Evolutionary conservation across 495 filamentous ascomycete species (phyloP), one percentile per base, ranked within the genome.

Genomic region (Talaromyces adpressus): DNA sequence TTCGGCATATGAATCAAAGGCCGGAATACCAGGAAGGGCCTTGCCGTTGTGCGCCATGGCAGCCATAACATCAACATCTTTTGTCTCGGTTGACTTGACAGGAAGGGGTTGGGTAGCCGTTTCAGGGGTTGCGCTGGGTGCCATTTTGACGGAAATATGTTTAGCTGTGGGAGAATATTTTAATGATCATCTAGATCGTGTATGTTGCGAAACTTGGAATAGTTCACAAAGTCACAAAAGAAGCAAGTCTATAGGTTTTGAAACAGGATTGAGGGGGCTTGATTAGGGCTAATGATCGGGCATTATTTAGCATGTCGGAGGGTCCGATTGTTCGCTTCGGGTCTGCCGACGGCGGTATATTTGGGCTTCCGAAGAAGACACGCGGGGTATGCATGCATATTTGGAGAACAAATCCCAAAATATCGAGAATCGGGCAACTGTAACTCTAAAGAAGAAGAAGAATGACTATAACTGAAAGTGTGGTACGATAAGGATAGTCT

Each of bases 11-110:
- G 70, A 68, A 4, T 74, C 69, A 72, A 82, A 84, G 2, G 68
- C 77, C 1, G 80, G 80, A 36, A 82, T 82, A 6, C 79, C 79
- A 73, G 65, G 59, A 6, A 52, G 59, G 16, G 29, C 45, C 45
- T 60, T 65, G 32, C 64, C 59, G 23, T 59, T 41, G 23, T 65
- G 64, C 12, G 64, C 64, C 64, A 65, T 65, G 3, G 64, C 30
- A n/a, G 64, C 51, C 64, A 65, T 62, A 18, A 53, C 64, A 16
- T 65, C 64, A 23, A 65, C 59, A 30, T 45, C 30, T 25, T 45
- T 45, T 4, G 34, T 49, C 11, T 29, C 29, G 23, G 18, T 16
- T 23, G 53, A 18, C 20, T 56, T 25, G 6, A 56, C 36, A 4
- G 14, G 45, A 3, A 20, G 0, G 45, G 45, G n/a, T 20, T 49